Base-by-base conservation (phyloP, 352 stramenopile species). In the Pythium plurisporium region DNA sequence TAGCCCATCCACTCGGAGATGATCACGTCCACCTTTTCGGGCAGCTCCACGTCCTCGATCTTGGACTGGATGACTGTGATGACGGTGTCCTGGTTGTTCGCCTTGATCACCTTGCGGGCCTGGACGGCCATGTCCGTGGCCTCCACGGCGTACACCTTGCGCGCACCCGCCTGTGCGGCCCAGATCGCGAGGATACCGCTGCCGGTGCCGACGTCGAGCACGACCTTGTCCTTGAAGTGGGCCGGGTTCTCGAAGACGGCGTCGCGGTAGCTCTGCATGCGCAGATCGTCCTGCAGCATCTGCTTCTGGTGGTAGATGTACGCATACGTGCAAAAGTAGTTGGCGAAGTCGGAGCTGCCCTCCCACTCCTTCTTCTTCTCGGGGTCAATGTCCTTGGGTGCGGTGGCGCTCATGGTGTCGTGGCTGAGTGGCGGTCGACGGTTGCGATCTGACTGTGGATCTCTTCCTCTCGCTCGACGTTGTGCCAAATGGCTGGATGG, bases 1-100 rank as follows among this genome's bases (percentile, higher is more conserved):
- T 99, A 99, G 54, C 86, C 86, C 98, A 99, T 99, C 94, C 96
- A 99, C 79, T 99, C 97, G 12, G 94, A 99, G 54, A 99, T 97
- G 52, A 99, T 99, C 56, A 99, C 97, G 72, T 99, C 98, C 27
- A 99, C 97, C 64, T 98, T 96, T 69, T 98, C 94, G 0, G 96
- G 95, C 2, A 99, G 79, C 59, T 98, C 69, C 19, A 99, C 87
- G 51, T 99, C 96, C 74, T 99, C 97, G 5, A 99, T 96, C 67
- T 98, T 97, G 51, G 92, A 88, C 81, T 99, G 94, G 67, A 99
- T 99, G 31, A 99, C 97, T 19, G 96, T 98, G 23, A 99, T 88
- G 58, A 99, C 88, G 69, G 98, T 76, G 70, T 95, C 83, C 55
- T 99, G 87, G 38, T 87, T 77, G 79, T 99, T 99, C 15, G 91